phyloP scores from a whole-genome alignment of 257 asterid genomes.

The Anisodus acutangulus region DNA sequence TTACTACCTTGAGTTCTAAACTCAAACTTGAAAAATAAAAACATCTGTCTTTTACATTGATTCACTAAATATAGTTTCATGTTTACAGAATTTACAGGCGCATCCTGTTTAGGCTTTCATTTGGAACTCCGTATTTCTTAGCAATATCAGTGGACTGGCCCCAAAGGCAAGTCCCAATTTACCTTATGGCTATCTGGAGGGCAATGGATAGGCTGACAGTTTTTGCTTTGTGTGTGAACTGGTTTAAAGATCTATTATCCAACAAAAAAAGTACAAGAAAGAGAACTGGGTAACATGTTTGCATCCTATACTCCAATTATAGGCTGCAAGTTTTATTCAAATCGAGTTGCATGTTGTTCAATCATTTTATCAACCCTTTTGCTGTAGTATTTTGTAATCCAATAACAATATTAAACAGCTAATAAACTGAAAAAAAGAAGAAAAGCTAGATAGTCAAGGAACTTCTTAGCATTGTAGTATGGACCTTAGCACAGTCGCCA shows the following conservation, averaged over 20 bases:
- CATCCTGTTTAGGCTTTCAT: neutral
- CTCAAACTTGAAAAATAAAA: neutral
- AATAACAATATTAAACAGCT: neutral
- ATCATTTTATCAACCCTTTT: neutral
- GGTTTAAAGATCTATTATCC: neutral
- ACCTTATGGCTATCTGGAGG: neutral
- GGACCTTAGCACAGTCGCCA: conserved; percentile 96
- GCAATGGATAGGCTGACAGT: no score
- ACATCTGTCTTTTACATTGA: neutral
- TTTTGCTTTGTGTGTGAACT: neutral
- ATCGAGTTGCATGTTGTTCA: neutral
- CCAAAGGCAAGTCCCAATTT: neutral
- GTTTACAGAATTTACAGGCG: neutral
- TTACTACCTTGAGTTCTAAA: neutral
- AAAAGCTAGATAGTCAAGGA: neutral
- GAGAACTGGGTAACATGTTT: neutral
- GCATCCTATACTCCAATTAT: no score
- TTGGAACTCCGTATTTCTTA: neutral
- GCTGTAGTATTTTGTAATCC: neutral
- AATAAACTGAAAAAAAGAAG: neutral
- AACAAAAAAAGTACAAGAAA: neutral
- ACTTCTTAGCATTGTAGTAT: conserved; percentile 16
- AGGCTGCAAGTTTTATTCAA: neutral
- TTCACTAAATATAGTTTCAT: neutral
- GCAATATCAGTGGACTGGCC: neutral